Evolutionary conservation across 805 yeast species (phyloP).

Genomic region (Saccharomycopsis schoenii): DNA sequence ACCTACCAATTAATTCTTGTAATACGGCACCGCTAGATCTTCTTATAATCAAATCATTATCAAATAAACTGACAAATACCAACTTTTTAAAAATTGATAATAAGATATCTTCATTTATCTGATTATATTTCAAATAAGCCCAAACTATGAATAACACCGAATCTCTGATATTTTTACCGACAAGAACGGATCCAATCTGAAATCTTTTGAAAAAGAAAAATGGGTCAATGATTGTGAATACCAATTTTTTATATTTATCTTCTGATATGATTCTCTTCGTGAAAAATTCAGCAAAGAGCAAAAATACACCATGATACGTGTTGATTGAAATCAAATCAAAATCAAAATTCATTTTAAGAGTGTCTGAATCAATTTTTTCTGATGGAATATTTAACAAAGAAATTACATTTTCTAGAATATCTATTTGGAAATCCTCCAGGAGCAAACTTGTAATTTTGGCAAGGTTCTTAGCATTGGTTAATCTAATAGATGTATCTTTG

Average conservation of each 20-base stretch:
- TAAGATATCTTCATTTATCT: conserved; percentile 19
- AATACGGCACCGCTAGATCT: conserved; percentile 80
- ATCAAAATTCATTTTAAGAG: conserved; percentile 21
- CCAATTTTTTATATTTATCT: conserved; percentile 27
- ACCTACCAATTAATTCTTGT: conserved; percentile 79
- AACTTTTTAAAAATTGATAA: conserved; percentile 26
- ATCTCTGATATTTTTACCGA: conserved; percentile 70
- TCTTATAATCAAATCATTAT: conserved; percentile 62
- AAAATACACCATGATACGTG: conserved; percentile 47
- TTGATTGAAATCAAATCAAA: conserved; percentile 30
- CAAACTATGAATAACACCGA: conserved; percentile 80
- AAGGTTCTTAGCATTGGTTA: conserved; percentile 56
- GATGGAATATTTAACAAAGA: conserved; percentile 18
- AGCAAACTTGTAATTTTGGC: conserved; percentile 35
- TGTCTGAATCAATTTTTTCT: conserved; percentile 4
- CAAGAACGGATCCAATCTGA: conserved; percentile 33
- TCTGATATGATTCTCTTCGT: conserved; percentile 20
- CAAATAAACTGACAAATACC: conserved; percentile 51
- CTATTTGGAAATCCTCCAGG: conserved; percentile 30
- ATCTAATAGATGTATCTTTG: conserved; percentile 48
- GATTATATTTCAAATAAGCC: conserved; percentile 49
- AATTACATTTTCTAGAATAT: conserved; percentile 25
- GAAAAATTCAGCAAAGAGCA: conserved; percentile 44
- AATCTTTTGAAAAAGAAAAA: conserved; percentile 47
- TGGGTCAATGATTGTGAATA: conserved; percentile 17